Conservation (phyloP, 2,329 filamentous ascomycete species). For the Exophiala xenobiotica region DNA sequence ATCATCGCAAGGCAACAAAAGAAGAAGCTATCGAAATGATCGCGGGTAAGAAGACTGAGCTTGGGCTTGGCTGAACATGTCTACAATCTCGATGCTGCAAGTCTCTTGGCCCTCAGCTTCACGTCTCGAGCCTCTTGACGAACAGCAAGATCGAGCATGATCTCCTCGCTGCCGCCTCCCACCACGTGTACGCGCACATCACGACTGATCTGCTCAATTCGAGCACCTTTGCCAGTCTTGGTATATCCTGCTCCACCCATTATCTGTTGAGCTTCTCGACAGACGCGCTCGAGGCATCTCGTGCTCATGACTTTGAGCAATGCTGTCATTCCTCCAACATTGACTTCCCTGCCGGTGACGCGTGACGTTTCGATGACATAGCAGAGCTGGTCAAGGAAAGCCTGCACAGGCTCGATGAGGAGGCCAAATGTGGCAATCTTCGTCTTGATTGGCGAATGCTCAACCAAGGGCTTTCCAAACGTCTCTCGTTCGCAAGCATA, state of each 20-base stretch:
- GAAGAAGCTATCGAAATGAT: conserved; percentile 48
- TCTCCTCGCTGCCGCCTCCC: conserved; percentile 70
- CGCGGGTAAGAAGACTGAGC: conserved; percentile 52
- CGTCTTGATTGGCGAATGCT: conserved; percentile 72
- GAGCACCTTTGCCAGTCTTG: conserved; percentile 66
- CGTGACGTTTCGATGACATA: conserved; percentile 56
- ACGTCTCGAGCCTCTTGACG: conserved; percentile 71
- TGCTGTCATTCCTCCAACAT: conserved; percentile 70
- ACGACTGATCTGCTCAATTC: conserved; percentile 65
- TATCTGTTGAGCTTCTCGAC: conserved; percentile 57
- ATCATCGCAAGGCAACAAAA: conserved; percentile 52
- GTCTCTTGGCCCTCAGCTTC: conserved; percentile 21
- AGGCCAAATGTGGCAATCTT: conserved; percentile 68
- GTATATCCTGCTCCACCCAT: conserved; percentile 72
- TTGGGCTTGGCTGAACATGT: conserved; percentile 39
- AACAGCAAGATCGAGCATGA: conserved; percentile 68
- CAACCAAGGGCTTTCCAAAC: conserved; percentile 67
- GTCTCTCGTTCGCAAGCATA: conserved; percentile 68
- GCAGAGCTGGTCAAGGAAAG: conserved; percentile 56
- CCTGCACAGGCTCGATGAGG: conserved; percentile 66
- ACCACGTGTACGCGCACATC: conserved; percentile 64
- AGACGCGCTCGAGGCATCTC: conserved; percentile 53
- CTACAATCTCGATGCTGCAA: conserved; percentile 26
- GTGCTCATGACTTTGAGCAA: conserved; percentile 66
- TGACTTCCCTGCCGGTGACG: conserved; percentile 40